Conservation (phyloP, 352 stramenopile species). For the Globisporangium heterothallicum region DNA sequence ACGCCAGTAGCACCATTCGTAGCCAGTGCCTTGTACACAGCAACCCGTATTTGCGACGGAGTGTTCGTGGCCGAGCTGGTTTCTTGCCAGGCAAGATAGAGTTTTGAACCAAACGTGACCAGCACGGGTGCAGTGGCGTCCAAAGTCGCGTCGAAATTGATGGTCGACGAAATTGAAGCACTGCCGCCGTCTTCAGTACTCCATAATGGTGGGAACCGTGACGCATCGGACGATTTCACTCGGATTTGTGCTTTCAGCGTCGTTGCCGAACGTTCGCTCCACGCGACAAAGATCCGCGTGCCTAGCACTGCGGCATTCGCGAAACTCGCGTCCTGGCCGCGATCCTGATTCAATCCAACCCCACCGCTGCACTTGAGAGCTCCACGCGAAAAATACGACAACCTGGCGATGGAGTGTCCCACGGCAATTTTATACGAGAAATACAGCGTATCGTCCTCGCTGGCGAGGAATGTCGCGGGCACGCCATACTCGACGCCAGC, state of each 20-base stretch:
- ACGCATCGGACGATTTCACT: conserved; percentile 33
- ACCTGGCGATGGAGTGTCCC: conserved; percentile 33
- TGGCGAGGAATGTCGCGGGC: conserved; percentile 22
- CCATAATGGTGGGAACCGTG: conserved; percentile 27
- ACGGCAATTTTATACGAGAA: conserved; percentile 40
- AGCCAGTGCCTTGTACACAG: conserved; percentile 21
- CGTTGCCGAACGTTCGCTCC: conserved; percentile 31
- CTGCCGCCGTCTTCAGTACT: conserved; percentile 38
- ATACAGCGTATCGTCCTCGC: conserved; percentile 37
- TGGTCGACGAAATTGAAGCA: conserved; percentile 10
- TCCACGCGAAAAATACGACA: conserved; percentile 35
- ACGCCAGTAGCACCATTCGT: conserved; percentile 14
- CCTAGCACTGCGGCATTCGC: conserved; percentile 23
- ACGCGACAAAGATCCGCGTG: conserved; percentile 33
- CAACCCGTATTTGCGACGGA: conserved; percentile 45
- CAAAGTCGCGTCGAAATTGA: conserved; percentile 43
- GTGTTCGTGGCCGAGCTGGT: conserved; percentile 17
- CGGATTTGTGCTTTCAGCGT: conserved; percentile 32
- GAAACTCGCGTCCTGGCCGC: conserved; percentile 17
- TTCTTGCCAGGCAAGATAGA: conserved; percentile 62
- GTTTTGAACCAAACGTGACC: conserved; percentile 15
- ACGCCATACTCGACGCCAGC: conserved; percentile 22
- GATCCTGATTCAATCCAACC: conserved; percentile 43
- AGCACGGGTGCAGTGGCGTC: conserved; percentile 30
- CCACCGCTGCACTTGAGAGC: conserved; percentile 39